Evolutionary conservation across 2,329 filamentous ascomycete species (phyloP).

Genomic region (Epichloe glyceriae): DNA sequence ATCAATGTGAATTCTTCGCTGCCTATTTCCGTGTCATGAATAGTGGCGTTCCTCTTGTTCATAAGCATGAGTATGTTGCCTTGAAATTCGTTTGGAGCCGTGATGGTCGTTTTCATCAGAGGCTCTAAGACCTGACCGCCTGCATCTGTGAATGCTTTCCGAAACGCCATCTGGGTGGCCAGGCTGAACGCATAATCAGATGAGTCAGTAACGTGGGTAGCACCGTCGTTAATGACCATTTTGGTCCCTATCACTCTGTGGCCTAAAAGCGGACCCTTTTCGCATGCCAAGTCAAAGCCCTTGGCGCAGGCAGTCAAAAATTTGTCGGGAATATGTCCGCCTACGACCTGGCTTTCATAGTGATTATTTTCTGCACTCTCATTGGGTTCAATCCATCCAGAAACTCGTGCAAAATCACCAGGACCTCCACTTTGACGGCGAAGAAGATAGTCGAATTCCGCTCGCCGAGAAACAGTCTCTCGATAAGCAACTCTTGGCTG

Average conservation of each 20-base stretch:
- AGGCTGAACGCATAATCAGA: conserved; percentile 93
- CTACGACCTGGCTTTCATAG: conserved; percentile 78
- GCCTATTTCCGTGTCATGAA: conserved; percentile 90
- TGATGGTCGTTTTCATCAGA: conserved; percentile 96
- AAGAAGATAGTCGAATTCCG: conserved; percentile 83
- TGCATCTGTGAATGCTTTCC: conserved; percentile 75
- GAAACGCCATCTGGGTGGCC: conserved; percentile 92
- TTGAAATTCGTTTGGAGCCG: conserved; percentile 93
- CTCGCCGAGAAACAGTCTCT: conserved; percentile 71
- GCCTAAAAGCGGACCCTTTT: conserved; percentile 80
- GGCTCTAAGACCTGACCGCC: conserved; percentile 82
- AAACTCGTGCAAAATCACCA: conserved; percentile 87
- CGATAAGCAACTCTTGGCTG: conserved; percentile 95
- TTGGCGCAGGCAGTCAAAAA: conserved; percentile 91
- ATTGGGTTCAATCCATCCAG: conserved; percentile 82
- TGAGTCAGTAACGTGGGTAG: conserved; percentile 95
- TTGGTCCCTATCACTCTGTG: conserved; percentile 80
- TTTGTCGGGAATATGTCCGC: conserved; percentile 89
- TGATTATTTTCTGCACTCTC: conserved; percentile 58
- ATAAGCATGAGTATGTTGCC: conserved; percentile 87
- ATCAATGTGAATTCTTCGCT: conserved; percentile 86
- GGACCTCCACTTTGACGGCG: conserved; percentile 94
- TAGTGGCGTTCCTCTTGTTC: conserved; percentile 93
- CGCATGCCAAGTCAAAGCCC: conserved; percentile 72
- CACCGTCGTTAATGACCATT: conserved; percentile 93